Percentiles rank a stretch among this genome's conserved stretches.
Evolutionary conservation across 164 flowering plant species (phyloP).

Genomic region (Pachysandra terminalis): DNA sequence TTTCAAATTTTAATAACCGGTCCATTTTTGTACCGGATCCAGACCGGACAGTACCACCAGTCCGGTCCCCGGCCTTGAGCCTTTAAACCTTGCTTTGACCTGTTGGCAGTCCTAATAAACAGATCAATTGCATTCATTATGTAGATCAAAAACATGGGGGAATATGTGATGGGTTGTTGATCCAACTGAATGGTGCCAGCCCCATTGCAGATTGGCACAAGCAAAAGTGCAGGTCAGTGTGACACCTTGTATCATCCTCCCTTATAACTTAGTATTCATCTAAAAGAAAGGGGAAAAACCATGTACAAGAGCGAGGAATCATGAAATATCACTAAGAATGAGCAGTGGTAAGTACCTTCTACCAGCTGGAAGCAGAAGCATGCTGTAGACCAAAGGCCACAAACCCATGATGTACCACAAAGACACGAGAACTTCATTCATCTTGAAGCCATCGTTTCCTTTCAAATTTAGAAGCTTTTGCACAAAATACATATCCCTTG

Average conservation of each 20-base stretch:
- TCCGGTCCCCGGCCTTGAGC: too few species aligned
- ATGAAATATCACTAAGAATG: background rate
- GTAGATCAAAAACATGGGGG: background rate
- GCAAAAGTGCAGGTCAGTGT: background rate
- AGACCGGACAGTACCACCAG: too few species aligned
- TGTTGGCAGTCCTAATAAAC: background rate
- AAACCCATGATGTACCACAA: constrained; percentile 93
- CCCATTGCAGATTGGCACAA: background rate
- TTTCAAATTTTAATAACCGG: too few species aligned
- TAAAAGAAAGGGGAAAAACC: background rate
- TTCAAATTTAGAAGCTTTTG: constrained; percentile 73
- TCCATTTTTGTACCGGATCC: too few species aligned
- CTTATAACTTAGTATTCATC: background rate
- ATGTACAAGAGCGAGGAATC: background rate
- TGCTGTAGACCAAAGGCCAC: constrained; percentile 82
- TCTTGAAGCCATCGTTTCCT: constrained; percentile 85
- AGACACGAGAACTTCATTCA: constrained; percentile 82
- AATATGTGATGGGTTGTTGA: background rate
- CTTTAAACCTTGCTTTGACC: too few species aligned
- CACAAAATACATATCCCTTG: constrained; percentile 68
- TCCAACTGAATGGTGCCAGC: background rate
- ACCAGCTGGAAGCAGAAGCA: constrained; percentile 82
- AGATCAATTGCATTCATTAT: background rate
- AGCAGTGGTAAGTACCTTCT: constrained; percentile 46
- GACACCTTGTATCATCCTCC: background rate